These are phyloP conservation scores for Hemisphaericaspora lyxosophila DNA, from an alignment of 1,139 yeast genomes.

Conservation along the genomic window DNA sequence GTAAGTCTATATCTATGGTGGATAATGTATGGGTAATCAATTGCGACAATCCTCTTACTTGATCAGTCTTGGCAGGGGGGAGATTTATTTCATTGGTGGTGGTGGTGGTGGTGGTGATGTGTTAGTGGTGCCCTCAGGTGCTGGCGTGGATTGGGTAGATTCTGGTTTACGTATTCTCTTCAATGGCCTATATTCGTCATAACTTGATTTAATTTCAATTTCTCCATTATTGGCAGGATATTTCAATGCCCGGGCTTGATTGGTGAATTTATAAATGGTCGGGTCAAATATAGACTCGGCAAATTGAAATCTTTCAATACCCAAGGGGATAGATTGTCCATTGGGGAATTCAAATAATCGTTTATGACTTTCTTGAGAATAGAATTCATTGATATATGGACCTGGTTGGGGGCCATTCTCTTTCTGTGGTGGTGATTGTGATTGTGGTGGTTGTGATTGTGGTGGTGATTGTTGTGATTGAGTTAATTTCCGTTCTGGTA, in stretches of 20 bases:
- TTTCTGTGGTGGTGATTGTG: conserved; percentile 6
- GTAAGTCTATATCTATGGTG: conserved; percentile 78
- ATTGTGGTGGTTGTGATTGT: neutral
- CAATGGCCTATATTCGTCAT: conserved; percentile 68
- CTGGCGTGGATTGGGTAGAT: conserved; percentile 38
- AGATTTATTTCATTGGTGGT: conserved; percentile 7
- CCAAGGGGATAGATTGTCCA: conserved; percentile 42
- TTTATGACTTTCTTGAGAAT: conserved; percentile 32
- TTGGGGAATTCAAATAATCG: conserved; percentile 83
- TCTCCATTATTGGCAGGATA: conserved; percentile 42
- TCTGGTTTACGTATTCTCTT: conserved; percentile 57
- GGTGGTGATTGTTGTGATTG: neutral
- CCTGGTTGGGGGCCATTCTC: conserved; percentile 16
- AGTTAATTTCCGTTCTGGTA: conserved; percentile 41
- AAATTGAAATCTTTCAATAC: conserved; percentile 61
- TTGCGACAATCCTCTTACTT: conserved; percentile 60
- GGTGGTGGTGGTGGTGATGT: neutral
- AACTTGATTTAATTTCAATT: conserved; percentile 35
- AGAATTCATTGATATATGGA: conserved; percentile 25
- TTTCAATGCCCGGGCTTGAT: conserved; percentile 21
- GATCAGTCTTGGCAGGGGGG: too few species aligned
- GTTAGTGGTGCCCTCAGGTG: conserved; percentile 23
- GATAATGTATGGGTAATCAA: conserved; percentile 70
- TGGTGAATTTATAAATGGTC: conserved; percentile 35
- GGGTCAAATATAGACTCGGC: conserved; percentile 80